Base-by-base conservation (phyloP, 805 yeast species). In the Suhomyces xylopsoci region DNA sequence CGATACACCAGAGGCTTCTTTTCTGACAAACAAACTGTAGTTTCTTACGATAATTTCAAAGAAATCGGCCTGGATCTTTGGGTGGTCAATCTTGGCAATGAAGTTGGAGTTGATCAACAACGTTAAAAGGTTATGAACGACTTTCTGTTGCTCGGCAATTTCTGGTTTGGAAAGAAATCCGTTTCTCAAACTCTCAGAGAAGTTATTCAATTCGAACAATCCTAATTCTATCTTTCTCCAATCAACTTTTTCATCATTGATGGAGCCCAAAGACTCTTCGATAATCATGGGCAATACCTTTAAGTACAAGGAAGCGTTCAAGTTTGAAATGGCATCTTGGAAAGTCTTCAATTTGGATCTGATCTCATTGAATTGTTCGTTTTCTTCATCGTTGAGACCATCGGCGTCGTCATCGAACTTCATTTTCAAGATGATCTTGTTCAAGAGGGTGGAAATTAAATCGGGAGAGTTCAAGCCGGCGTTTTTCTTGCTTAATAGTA, bases 221-320 rank as follows among this genome's bases (percentile, higher is more conserved):
- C 97, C 97, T 57, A 94, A 77, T 69, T 94, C 99, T 40, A 90
- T 77, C 25, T 80, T 82, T 65, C 90, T 82, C 98, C 98, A 92
- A 57, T 84, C 82, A 24, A 48, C 48, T n/a, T 52, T 53, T 14
- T 47, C 49, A 7, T 52, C 55, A 62, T 75, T 70, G 49, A 80
- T 59, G 25, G 51, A 42, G 61, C 76, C 71, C 48, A 80, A 60
- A 10, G 53, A 49, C 58, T 77, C 69, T 61, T 83, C 76, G 49
- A 89, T 83, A 46, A 89, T 81, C n/a, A 71, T 66, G 2, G 88
- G 80, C 30, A 87, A 71, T 26, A 79, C 81, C 32, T 83, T 84
- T 41, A 85, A 62, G 64, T 81, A 88, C 49, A 90, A 69, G 24
- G 80, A 81, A 26, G 88, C 84, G 55, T 79, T 80, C 44, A 81